Evolutionary conservation across 1,284 basidiomycete species (phyloP).

Genomic region (Trametes pubescens): DNA sequence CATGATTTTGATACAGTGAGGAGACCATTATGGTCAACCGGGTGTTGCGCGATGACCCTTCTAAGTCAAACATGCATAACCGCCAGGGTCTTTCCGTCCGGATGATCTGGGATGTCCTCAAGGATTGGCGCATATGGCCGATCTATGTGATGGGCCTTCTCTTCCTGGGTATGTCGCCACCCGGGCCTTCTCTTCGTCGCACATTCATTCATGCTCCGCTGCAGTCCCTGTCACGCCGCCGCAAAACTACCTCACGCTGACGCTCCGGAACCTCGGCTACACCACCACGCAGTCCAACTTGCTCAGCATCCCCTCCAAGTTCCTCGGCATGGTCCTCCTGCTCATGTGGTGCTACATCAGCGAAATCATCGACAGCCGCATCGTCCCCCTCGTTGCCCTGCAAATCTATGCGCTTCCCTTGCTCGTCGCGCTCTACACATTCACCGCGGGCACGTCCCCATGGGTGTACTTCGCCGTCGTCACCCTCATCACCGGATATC

Average conservation of each 20-base stretch:
- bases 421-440: slow-evolving; percentile 64
- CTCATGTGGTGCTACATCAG: slow-evolving; percentile 59
- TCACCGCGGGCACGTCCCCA: slow-evolving; percentile 57
- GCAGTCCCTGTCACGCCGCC: slow-evolving; percentile 60
- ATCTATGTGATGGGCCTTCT: slow-evolving; percentile 62
- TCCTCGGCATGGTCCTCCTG: slow-evolving; percentile 47
- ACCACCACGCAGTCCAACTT: slow-evolving; percentile 67
- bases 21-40: slow-evolving; percentile 57
- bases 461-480: slow-evolving; percentile 70
- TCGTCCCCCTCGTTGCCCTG: slow-evolving; percentile 58
- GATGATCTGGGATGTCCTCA: slow-evolving; percentile 62
- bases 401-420: slow-evolving; percentile 71
- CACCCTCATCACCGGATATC: slow-evolving; percentile 62
- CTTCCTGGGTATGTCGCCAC: slow-evolving; percentile 43
- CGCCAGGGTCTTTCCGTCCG: slow-evolving; percentile 68
- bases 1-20: slow-evolving; percentile 35
- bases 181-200: slow-evolving; percentile 36
- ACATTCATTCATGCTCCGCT: slow-evolving; percentile 19
- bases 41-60: slow-evolving; percentile 74
- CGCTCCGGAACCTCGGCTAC: slow-evolving; percentile 68
- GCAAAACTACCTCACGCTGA: slow-evolving; percentile 65
- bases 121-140: slow-evolving; percentile 77
- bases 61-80: slow-evolving; percentile 83
- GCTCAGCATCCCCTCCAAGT: slow-evolving; percentile 61
- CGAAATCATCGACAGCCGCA: slow-evolving; percentile 63